Evolutionary conservation across 2,329 filamentous ascomycete genomes (phyloP).

Genomic region (Elsinoe perseae): DNA sequence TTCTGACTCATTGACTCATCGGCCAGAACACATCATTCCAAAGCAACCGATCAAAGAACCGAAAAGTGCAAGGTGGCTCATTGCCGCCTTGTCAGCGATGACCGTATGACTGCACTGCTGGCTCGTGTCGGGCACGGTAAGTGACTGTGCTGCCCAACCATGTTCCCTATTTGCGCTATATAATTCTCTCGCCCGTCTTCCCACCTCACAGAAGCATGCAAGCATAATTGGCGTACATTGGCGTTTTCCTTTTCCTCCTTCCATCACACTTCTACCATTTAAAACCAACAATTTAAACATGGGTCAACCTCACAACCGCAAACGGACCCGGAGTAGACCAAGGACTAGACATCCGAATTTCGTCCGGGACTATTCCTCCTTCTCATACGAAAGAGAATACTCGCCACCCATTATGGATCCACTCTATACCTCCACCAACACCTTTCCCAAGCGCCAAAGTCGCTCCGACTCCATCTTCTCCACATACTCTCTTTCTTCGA

Average conservation of each 20-base stretch:
- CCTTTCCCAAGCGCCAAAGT: not conserved
- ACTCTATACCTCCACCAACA: not conserved
- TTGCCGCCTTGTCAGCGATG: slow-evolving; percentile 4
- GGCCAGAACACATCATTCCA: not conserved
- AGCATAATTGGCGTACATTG: not conserved
- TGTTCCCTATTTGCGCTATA: not conserved
- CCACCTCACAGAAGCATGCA: not conserved
- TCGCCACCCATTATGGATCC: not conserved
- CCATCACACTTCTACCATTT: not conserved
- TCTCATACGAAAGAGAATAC: not conserved
- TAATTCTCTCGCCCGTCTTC: not conserved
- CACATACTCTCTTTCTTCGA: not conserved
- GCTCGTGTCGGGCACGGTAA: not conserved
- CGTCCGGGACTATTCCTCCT: not conserved
- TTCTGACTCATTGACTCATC: not conserved
- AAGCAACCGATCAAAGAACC: not conserved
- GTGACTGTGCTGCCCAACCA: not conserved
- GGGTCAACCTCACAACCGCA: slow-evolving; percentile 39
- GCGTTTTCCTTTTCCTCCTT: not conserved
- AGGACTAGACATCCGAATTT: slow-evolving; percentile 20
- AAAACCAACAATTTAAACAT: slow-evolving; percentile 22
- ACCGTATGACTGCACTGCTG: not conserved
- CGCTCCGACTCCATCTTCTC: not conserved
- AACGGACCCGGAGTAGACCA: slow-evolving; percentile 36
- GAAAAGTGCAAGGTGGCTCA: not conserved